Evolutionary conservation across 73 alveolate species (phyloP), one percentile per base, ranked within the genome.

Genomic region (Paramecium octaurelia): DNA sequence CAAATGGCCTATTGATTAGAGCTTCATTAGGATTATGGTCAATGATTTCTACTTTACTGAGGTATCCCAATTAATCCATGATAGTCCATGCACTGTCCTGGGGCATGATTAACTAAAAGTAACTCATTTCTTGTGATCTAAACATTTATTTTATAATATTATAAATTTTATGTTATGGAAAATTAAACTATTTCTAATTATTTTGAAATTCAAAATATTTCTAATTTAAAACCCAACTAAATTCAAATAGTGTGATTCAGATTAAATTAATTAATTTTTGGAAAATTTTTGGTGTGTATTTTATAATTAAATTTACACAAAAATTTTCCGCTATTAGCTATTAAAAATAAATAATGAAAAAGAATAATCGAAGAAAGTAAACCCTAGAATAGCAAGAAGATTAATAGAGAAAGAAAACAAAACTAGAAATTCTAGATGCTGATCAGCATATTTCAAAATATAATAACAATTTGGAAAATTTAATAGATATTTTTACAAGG

Each of bases 71-170:
- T 88, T 97, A 98, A 91, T 97, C 96, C 92, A 97, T 92, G 18
- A 96, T 93, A 36, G 96, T 98, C 93, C 96, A 94, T 9, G 98
- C 99, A 44, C 96, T 95, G 60, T 98, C 99, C 80, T 95, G 92
- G 20, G 98, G 97, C 42, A 98, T 94, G 4, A 96, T 93, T 42
- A 98, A 84, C 94, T 96, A 96, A 95, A 93, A 97, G 43, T 97
- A 98, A 54, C 94, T 70, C 99, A 98, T 98, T 59, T 95, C 96
- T 86, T 97, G 99, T 11, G 99, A 96, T 86, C 99, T 92, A 35
- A 96, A 86, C 76, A 96, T 54, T 80, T 34, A 4, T 36, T 34
- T 4, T 80, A 46, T 43, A 80, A 36, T 73, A 73, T 73, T 31
- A 73, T 27, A 64, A 64, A 64, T 23, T 64, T 64, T 54, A 54